A percentile compares a stretch with the other conserved stretches of the same genome.
Evolutionary conservation across 164 flowering plant species (phyloP).

Genomic region (Brasenia schreberi): DNA sequence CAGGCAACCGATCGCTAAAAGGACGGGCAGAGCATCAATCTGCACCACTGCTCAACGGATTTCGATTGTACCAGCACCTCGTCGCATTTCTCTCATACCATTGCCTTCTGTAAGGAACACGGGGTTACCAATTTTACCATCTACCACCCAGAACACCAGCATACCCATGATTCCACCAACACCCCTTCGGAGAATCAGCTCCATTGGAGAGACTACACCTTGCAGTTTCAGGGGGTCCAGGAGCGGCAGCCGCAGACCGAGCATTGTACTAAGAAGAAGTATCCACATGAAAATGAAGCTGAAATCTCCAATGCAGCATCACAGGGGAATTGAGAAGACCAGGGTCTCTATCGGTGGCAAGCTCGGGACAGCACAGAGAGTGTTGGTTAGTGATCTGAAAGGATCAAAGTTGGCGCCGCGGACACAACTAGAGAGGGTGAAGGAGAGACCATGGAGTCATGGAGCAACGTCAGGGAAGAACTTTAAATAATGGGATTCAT

Average conservation of each 20-base stretch:
- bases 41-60: conserved; percentile 30
- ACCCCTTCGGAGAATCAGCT: neutral
- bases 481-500: neutral
- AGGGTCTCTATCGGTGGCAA: conserved; percentile 64
- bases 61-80: conserved; percentile 28
- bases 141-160: neutral
- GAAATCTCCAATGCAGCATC: conserved; percentile 46
- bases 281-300: conserved; percentile 47
- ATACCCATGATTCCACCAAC: conserved; percentile 9
- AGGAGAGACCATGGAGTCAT: conserved; percentile 74
- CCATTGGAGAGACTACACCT: conserved; percentile 16
- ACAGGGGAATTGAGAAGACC: conserved; percentile 58
- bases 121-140: conserved; percentile 16
- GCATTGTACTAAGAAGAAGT: conserved; percentile 52
- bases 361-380: conserved; percentile 54
- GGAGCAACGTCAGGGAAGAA: conserved; percentile 6
- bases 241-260: conserved; percentile 36
- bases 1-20: conserved; percentile 22
- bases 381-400: conserved; percentile 29
- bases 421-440: conserved; percentile 31
- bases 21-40: conserved; percentile 55
- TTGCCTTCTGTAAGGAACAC: conserved; percentile 22
- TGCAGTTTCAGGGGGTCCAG: conserved; percentile 31
- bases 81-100: conserved; percentile 76
- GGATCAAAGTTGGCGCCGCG: conserved; percentile 27